Percentiles rank a stretch among this genome's conserved stretches.
phyloP scores from a whole-genome alignment of 2,329 filamentous ascomycete species.

The Penicillium carneum region DNA sequence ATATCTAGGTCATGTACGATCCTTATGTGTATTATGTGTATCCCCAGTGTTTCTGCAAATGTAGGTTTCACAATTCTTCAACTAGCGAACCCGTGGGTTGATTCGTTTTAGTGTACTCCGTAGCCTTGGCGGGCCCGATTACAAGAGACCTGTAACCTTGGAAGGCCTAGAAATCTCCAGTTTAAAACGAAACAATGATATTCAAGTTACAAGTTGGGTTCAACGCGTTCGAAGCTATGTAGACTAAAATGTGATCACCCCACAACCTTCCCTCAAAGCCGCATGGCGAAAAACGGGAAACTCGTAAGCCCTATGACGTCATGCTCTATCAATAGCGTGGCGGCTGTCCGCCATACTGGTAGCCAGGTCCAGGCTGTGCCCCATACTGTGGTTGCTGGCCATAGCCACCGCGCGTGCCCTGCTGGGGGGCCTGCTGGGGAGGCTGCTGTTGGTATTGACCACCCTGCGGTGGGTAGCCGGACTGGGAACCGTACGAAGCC shows the following conservation, averaged over 20 bases:
- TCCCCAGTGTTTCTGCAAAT: background rate
- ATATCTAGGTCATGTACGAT: background rate
- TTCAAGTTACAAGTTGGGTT: slow-evolving; percentile 7
- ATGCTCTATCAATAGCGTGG: slow-evolving; percentile 35
- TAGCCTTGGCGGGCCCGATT: background rate
- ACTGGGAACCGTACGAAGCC: slow-evolving; percentile 21
- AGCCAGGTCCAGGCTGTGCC: slow-evolving; percentile 29
- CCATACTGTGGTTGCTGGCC: slow-evolving; percentile 37
- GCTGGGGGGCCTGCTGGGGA: slow-evolving; percentile 10
- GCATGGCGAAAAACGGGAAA: background rate
- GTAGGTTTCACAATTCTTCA: background rate
- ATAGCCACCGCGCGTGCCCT: slow-evolving; percentile 28
- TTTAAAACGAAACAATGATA: background rate
- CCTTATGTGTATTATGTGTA: background rate
- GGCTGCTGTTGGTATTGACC: slow-evolving; percentile 15
- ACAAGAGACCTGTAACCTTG: background rate
- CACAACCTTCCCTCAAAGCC: background rate
- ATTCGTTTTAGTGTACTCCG: background rate
- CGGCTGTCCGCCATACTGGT: slow-evolving; percentile 26
- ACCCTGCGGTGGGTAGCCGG: slow-evolving; percentile 20
- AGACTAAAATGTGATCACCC: background rate
- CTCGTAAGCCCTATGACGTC: slow-evolving; percentile 24
- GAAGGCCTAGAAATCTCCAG: background rate
- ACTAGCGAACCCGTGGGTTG: background rate
- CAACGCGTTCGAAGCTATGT: background rate